These are phyloP conservation scores for Aristolochia fimbriata DNA, from an alignment of 164 flowering plant genomes.

Conservation along the genomic window DNA sequence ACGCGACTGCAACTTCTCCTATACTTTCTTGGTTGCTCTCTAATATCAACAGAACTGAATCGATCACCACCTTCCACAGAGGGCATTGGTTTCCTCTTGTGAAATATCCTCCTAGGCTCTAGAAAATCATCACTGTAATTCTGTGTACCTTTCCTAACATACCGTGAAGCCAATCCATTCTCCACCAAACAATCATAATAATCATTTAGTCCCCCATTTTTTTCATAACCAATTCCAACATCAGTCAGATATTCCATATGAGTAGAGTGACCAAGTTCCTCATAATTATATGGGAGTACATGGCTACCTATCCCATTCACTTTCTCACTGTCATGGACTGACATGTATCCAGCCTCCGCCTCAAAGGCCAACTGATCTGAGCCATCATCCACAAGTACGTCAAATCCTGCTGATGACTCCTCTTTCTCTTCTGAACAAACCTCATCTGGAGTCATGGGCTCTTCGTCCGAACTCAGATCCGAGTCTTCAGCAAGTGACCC, in stretches of 20 bases:
- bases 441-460: background rate
- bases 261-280: slow-evolving; percentile 22
- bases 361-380: slow-evolving; percentile 30
- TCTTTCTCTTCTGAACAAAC: slow-evolving; percentile 44
- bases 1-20: too few species aligned
- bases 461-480: too few species aligned
- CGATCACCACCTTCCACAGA: too few species aligned
- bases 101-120: too few species aligned
- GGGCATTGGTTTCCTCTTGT: too few species aligned
- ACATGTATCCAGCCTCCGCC: slow-evolving; percentile 29
- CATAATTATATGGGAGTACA: slow-evolving; percentile 28
- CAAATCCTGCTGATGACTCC: slow-evolving; percentile 75
- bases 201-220: background rate
- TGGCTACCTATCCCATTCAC: slow-evolving; percentile 16
- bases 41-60: too few species aligned
- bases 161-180: too few species aligned
- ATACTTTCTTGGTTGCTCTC: too few species aligned
- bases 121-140: too few species aligned
- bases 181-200: too few species aligned
- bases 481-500: too few species aligned
- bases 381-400: slow-evolving; percentile 59
- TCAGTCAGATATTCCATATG: slow-evolving; percentile 15
- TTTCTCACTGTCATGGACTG: slow-evolving; percentile 24
- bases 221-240: slow-evolving; percentile 19
- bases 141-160: too few species aligned